Evolutionary conservation across 2,329 filamentous ascomycete genomes (phyloP), one percentile per base, ranked within the genome.

Genomic region (Talaromyces funiculosus): DNA sequence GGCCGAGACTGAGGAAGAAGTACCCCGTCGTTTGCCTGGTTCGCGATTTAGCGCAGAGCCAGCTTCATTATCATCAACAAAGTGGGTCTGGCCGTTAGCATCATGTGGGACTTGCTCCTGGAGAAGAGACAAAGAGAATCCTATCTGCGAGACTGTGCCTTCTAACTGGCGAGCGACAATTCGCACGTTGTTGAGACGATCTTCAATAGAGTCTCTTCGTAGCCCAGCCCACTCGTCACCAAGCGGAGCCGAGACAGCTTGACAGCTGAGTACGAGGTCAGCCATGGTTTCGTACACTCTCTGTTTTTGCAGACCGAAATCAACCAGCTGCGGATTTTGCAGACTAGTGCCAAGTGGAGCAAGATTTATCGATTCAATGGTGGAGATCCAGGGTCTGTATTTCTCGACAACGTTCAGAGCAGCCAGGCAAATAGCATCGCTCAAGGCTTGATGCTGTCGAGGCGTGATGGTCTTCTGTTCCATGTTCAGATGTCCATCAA

Each of bases 151-250:
- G 12, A 92, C 89, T 67, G 90, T 92, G 20, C 87, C 90, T 72
- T 97, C 92, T 18, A 99, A 80, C 51, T 93, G 89, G 67, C 89
- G 85, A 9, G 88, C 86, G 63, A 90, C 89, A 61, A 86, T 82
- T 57, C 89, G 85, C 61, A 97, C 91, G 64, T 90, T 88, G 64
- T 89, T 89, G 26, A 97, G 76, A 22, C 94, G 86, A 66, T 90
- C 90, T 70, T 97, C 93, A 31, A 99, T 80, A 7, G 92, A 90
- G 71, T 96, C 91, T 1, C 92, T 91, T 45, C 92, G 86, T n/a
- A 92, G 81, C 72, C 96, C 92, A 3, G 92, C 86, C 94, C 94
- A 99, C 76, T 99, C 94, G 71, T 99, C 94, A 8, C 89, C 90
- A 45, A 99, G 76, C 5, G 94, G 94, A 8, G 90, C 90, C 5